A percentile compares a stretch with the other conserved stretches of the same genome.
phyloP scores from a whole-genome alignment of 1,139 yeast species.

The Chernovozyma aurita region DNA sequence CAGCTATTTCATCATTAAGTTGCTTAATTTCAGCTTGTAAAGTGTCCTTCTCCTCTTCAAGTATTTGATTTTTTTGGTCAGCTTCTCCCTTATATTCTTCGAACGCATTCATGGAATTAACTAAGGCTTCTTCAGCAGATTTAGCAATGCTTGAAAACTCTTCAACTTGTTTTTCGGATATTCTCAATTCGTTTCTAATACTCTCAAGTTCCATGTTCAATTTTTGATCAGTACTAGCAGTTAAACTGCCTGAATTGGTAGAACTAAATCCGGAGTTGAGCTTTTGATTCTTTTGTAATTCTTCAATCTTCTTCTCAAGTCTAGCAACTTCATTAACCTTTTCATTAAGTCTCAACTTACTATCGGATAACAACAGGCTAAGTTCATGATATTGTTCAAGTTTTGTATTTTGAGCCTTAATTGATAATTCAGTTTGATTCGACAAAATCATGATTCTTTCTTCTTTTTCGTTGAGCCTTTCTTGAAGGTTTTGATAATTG shows the following conservation, averaged over 20 bases:
- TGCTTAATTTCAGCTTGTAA: constrained; percentile 17
- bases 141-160: constrained; percentile 37
- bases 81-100: constrained; percentile 29
- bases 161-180: constrained; percentile 35
- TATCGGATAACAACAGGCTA: constrained; percentile 34
- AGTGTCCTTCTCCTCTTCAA: constrained; percentile 20
- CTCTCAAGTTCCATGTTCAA: constrained; percentile 26
- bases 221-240: constrained; percentile 2
- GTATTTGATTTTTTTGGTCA: constrained; percentile 17
- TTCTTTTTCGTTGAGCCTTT: constrained; percentile 47
- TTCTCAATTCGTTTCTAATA: constrained; percentile 31
- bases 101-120: constrained; percentile 34
- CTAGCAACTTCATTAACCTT: constrained; percentile 23
- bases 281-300: constrained; percentile 11
- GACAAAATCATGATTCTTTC: constrained; percentile 43
- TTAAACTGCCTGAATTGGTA: constrained; percentile 4
- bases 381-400: constrained; percentile 58
- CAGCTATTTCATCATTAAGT: constrained; percentile 14
- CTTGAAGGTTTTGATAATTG: constrained; percentile 48
- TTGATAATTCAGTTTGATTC: constrained; percentile 52
- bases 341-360: constrained; percentile 36
- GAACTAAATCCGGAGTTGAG: constrained; percentile 4
- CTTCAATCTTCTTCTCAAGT: constrained; percentile 21
- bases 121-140: constrained; percentile 39
- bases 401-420: constrained; percentile 62